A percentile compares a stretch with the other conserved stretches of the same genome.
Conservation (phyloP, 2,329 filamentous ascomycete genomes). For the Monilinia aucupariae region DNA sequence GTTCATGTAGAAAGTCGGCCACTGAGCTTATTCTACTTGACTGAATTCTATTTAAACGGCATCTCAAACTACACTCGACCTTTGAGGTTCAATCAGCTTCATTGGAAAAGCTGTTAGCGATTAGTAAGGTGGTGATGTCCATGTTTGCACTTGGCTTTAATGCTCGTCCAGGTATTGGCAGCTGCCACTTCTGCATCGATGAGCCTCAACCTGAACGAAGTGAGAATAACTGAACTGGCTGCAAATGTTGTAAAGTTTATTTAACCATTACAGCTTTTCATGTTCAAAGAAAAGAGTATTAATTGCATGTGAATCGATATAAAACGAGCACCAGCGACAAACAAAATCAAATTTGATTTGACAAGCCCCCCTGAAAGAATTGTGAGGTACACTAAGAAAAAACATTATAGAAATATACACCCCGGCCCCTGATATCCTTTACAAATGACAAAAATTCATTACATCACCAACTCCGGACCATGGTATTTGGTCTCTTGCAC, state of each 20-base stretch:
- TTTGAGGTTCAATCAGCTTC: too few relatives aligned
- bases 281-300: background rate
- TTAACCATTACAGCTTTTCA: background rate
- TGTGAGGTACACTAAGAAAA: background rate
- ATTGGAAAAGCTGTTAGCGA: too few relatives aligned
- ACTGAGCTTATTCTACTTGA: too few relatives aligned
- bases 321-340: background rate
- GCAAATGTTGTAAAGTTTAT: background rate
- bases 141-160: background rate
- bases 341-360: background rate
- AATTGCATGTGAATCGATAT: background rate
- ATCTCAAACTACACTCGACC: too few relatives aligned
- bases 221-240: background rate
- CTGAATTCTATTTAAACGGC: too few relatives aligned
- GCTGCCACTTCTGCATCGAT: background rate
- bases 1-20: too few relatives aligned
- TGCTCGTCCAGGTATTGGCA: background rate
- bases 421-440: background rate
- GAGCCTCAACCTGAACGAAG: background rate
- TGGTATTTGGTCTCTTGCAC: constrained; percentile 42
- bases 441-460: constrained; percentile 22
- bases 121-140: background rate
- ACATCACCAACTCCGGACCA: constrained; percentile 45
- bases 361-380: background rate
- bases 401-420: background rate